Base-by-base conservation (phyloP, 331 rosid genomes). In the Ulmus americana region DNA sequence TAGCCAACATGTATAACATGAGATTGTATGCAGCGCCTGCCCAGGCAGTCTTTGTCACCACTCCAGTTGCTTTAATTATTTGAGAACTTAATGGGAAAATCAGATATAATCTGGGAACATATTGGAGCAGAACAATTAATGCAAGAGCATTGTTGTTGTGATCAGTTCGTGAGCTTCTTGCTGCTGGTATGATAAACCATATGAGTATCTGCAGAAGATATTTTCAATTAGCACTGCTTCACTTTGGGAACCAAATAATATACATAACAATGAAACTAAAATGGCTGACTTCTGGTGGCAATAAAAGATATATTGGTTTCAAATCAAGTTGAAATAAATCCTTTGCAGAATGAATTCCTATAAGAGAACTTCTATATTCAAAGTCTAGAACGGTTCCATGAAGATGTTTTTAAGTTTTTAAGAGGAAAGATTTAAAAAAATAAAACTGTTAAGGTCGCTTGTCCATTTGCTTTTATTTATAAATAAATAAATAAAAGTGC, bases 21-120 rank as follows among this genome's bases (percentile, higher is more conserved):
- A 94, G 87, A 81, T 94, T 94, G 77, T 94, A 94, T 11, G 99
- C 99, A 59, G 99, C 99, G 45, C 99, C 99, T 39, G 97, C 99
- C 95, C 97, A 94, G 52, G 99, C 99, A 70, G 97, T 94, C 77
- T 90, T 94, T 15, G 97, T 94, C 58, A 94, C 97, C 72, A 90
- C 82, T 77, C 99, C 99, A 42, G 96, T 89, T 74, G 99, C 99
- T 79, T 87, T 94, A 61, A 94, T 81, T 75, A 94, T 77, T 77
- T 94, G 90, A 43, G 89, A 81, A 76, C 99, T 90, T 59, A 90
- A 65, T 0, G 97, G 97, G 73, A 94, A 94, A 66, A 94, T 94
- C 88, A 90, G 77, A 90, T 94, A 90, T 71, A 94, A 87, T 76
- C 97, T 85, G 1, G 99, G 99, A 69, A 90, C 68, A 81, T 90